Conservation (phyloP, 768 basidiomycete species). For the Naematelia aurantialba region DNA sequence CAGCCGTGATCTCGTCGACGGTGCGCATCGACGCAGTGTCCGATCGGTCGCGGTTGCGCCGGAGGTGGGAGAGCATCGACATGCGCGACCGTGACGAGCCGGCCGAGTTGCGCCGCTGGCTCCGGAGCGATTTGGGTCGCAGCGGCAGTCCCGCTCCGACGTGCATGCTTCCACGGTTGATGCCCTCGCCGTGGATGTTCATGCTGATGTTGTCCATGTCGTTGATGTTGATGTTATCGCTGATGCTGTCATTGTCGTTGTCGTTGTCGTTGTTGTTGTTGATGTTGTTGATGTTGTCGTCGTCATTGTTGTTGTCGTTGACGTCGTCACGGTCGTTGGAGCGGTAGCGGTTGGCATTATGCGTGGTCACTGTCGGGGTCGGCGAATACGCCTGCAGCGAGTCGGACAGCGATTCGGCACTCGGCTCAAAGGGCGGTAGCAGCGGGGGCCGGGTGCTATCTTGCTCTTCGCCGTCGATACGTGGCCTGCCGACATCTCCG, state of each 20-base stretch:
- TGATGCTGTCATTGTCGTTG: too few relatives aligned
- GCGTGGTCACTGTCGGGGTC: conserved; percentile 31
- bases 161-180: too few relatives aligned
- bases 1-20: conserved; percentile 95
- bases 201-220: too few relatives aligned
- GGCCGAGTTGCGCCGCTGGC: conserved; percentile 32
- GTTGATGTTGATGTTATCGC: too few relatives aligned
- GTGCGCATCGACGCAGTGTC: conserved; percentile 90
- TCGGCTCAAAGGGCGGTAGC: conserved; percentile 46
- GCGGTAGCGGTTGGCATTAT: too few relatives aligned
- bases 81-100: conserved; percentile 56
- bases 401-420: conserved; percentile 71
- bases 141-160: conserved; percentile 49
- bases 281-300: too few relatives aligned
- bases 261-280: too few relatives aligned
- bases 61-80: conserved; percentile 54
- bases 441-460: conserved; percentile 39
- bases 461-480: conserved; percentile 36
- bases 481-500: conserved; percentile 19
- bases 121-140: conserved; percentile 55
- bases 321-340: too few relatives aligned
- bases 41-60: conserved; percentile 58
- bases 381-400: conserved; percentile 55
- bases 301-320: too few relatives aligned
- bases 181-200: too few relatives aligned